Evolutionary conservation across 2,329 filamentous ascomycete species (phyloP), one percentile per base, ranked within the genome.

Genomic region (Bipolaris cookei): DNA sequence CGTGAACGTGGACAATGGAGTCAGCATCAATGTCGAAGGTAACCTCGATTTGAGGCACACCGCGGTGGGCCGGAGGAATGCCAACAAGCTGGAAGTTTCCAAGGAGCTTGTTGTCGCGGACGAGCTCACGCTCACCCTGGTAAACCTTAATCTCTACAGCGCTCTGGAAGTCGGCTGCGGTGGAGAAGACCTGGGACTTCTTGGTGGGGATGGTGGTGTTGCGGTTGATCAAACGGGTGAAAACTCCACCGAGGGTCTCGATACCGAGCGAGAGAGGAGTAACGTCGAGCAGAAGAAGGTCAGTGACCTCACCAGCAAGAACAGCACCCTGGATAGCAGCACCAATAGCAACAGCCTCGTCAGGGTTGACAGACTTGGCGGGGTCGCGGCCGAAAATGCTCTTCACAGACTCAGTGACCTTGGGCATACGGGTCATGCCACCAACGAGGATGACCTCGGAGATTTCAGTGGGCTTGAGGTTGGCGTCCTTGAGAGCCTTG

Each of bases 391-490:
- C 93, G 80, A 98, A 98, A 78, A 97, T 93, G 83, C 83, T 88
- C 90, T 97, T 97, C 79, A 97, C 93, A 42, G 92, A 95, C 83
- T 97, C 92, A 63, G 87, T 85, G 68, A 98, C 94, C 90, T 97
- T 97, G 78, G 94, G 94, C 93, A 98, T 98, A 84, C 94, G 94
- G 72, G 94, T 97, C 93, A 97, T 97, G 82, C 94, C 94, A 88
- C 94, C 94, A 54, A 98, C 94, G 41, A 98, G 89, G 78, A 98
- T 97, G 70, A 98, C 91, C 78, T 98, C 94, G 82, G 97, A 91
- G 77, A 98, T 96, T 62, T 97, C 93, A 83, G 92, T 96, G 70
- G 93, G 87, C 79, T 91, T 84, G 44, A 98, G 87, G 80, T 89
- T 88, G 77, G 94, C 94, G 80, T 98, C 94, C 88, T 97, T 97